Base-by-base conservation (phyloP, 2,329 filamentous ascomycete genomes). In the Cladophialophora exuberans region DNA sequence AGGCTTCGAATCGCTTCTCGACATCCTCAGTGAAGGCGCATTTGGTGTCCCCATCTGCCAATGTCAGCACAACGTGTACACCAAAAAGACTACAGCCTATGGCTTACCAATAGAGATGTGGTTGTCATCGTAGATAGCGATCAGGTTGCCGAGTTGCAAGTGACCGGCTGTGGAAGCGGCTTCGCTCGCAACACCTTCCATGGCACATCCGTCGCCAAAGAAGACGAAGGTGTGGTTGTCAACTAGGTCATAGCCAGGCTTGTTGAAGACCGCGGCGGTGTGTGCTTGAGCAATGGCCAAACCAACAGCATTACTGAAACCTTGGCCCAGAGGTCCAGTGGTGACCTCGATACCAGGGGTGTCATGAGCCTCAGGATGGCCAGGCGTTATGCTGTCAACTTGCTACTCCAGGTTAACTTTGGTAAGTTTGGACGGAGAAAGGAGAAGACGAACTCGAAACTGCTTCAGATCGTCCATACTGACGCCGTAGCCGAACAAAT, bases 161-260 rank as follows among this genome's bases (percentile, higher is more conserved):
- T 99, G 94, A 71, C 94, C 94, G 66, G 94, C 94, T 66, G 91
- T 83, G 59, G 91, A 96, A 66, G 83, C 90, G 69, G 94, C 93
- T 82, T 99, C 94, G 71, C 85, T 84, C 65, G 94, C 90, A 79
- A 99, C 83, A 83, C 94, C 94, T 83, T 99, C 94, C 92, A 96
- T 95, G 78, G 95, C 84, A 79, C 94, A 99, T 65, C 94, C 94
- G 82, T 99, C 94, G 73, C 94, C 94, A 72, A 99, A 89, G 84
- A 97, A 96, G 77, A 76, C 79, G 80, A 92, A 99, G 73, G 94
- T 99, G 84, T 97, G 85, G 87, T 97, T 97, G 84, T 95, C 88
- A 77, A 96, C 78, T 54, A 99, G 78, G 65, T 91, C 86, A 76
- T 88, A 97, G 63, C 88, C 90, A 64, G 92, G 89, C 84, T 95